These are phyloP conservation scores for Arachis stenosperma DNA, from an alignment of 306 rosid species.

Conservation along the genomic window DNA sequence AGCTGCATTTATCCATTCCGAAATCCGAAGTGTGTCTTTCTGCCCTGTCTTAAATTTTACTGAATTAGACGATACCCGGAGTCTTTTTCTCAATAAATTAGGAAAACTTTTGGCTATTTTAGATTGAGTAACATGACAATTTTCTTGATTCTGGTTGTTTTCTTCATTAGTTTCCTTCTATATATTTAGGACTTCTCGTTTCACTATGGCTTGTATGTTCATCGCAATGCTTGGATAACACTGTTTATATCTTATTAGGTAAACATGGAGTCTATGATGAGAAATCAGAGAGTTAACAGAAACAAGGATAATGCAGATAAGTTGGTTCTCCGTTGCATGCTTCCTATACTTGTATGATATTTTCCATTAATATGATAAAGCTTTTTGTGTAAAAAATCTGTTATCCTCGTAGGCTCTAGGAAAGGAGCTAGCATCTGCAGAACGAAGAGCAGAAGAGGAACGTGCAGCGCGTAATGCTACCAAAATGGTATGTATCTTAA, in stretches of 20 bases:
- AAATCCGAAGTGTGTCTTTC: neutral
- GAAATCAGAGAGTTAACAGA: constrained; percentile 90
- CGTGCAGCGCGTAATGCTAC: no score
- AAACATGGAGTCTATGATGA: constrained; percentile 90
- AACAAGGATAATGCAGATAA: constrained; percentile 99
- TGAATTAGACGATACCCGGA: constrained; percentile 17
- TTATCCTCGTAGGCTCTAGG: constrained; percentile 68
- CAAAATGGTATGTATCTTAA: no score
- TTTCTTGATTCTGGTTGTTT: constrained; percentile 26
- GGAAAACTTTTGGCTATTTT: constrained; percentile 23
- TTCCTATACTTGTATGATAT: constrained; percentile 19
- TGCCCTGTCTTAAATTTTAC: constrained; percentile 22
- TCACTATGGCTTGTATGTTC: constrained; percentile 7
- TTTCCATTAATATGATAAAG: constrained; percentile 26
- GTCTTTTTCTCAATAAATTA: constrained; percentile 25
- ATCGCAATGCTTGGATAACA: constrained; percentile 38
- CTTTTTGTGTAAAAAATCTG: constrained; percentile 26
- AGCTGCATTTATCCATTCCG: constrained; percentile 26
- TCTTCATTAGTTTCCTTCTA: constrained; percentile 23
- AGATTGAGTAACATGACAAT: constrained; percentile 14
- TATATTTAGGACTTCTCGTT: constrained; percentile 2
- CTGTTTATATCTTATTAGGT: constrained; percentile 56
- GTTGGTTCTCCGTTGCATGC: constrained; percentile 43
- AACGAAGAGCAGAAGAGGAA: no score
- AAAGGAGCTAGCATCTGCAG: no score